A percentile compares a stretch with the other conserved stretches of the same genome.
Evolutionary conservation across 768 basidiomycete species (phyloP).

Genomic region (Amanita jacksonii): DNA sequence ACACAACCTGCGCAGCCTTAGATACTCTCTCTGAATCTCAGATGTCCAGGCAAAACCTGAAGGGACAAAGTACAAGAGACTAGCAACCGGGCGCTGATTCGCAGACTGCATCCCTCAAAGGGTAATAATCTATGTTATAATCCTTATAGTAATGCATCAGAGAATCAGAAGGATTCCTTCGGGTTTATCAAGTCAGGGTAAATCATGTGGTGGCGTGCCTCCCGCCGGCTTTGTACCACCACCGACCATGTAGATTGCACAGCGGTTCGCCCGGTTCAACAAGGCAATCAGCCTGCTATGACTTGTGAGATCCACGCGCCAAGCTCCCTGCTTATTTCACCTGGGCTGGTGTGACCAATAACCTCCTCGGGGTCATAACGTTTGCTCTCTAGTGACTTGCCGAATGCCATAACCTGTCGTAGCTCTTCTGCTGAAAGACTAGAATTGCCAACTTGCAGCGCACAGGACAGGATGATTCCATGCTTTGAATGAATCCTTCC

Average conservation of each 20-base stretch:
- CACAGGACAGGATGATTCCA: conserved; percentile 49
- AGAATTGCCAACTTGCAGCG: conserved; percentile 19
- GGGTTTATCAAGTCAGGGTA: too few relatives aligned
- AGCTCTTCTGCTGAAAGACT: not conserved
- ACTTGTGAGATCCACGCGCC: not conserved
- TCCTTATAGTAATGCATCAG: too few relatives aligned
- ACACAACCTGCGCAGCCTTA: too few relatives aligned
- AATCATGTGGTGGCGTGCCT: too few relatives aligned
- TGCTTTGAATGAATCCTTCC: conserved; percentile 52
- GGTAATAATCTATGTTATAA: too few relatives aligned
- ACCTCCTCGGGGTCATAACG: not conserved
- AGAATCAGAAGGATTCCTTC: too few relatives aligned
- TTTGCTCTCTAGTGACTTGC: conserved; percentile 3
- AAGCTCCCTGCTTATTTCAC: not conserved
- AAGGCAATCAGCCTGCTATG: not conserved
- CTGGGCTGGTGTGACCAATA: not conserved
- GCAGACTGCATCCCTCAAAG: too few relatives aligned
- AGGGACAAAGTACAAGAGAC: too few relatives aligned
- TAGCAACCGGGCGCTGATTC: too few relatives aligned
- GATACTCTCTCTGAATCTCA: too few relatives aligned
- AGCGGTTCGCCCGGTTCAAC: not conserved
- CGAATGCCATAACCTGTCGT: not conserved
- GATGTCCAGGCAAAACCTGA: too few relatives aligned
- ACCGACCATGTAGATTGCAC: not conserved
- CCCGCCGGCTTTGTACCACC: too few relatives aligned